Evolutionary conservation across 1,139 yeast species (phyloP), one percentile per base, ranked within the genome.

Genomic region (Yamadazyma friedrichii): DNA sequence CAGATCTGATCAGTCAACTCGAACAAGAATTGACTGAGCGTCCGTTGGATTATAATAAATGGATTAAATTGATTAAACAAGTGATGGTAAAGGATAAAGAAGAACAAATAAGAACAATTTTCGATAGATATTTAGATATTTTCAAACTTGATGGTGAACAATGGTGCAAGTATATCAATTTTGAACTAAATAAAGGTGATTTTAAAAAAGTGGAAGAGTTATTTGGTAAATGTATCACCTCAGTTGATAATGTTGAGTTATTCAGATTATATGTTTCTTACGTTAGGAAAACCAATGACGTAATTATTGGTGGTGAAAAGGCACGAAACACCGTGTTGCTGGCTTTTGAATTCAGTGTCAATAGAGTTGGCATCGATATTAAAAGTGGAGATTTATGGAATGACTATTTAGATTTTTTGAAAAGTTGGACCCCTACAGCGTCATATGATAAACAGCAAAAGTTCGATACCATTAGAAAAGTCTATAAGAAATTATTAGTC

Each of bases 391-490:
- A 71, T 2, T 67, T 93, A 40, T 93, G 97, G 96, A 73, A 74
- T 38, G 95, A 88, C 53, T 93, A 88, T 57, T 62, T 93, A 28
- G 83, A 75, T n/a, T 91, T 89, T 53, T 71, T 91, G 47, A 84
- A 82, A 51, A 68, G 79, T 33, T 85, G 93, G 85, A 85, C 84
- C 26, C 88, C 95, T 1, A 67, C 80, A 12, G 83, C 88, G 32
- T 78, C 84, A 35, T 88, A 95, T 88, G 98, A 91, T 57, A 85
- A 82, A 50, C 94, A 87, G 56, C 94, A 87, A 53, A 84, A 87
- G 49, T 74, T 78, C 54, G 96, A 88, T 56, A 70, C 84, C 53
- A 77, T 87, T 39, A 73, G 98, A 53, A 84, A 83, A 52, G 76
- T 85, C 5, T 88, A 84, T 61, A 80, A 85, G 52, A 77, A 78